Evolutionary conservation across 23 red algal genomes (phyloP), one percentile per base, ranked within the genome.

Genomic region (Cyanidiococcus yangmingshanensis): DNA sequence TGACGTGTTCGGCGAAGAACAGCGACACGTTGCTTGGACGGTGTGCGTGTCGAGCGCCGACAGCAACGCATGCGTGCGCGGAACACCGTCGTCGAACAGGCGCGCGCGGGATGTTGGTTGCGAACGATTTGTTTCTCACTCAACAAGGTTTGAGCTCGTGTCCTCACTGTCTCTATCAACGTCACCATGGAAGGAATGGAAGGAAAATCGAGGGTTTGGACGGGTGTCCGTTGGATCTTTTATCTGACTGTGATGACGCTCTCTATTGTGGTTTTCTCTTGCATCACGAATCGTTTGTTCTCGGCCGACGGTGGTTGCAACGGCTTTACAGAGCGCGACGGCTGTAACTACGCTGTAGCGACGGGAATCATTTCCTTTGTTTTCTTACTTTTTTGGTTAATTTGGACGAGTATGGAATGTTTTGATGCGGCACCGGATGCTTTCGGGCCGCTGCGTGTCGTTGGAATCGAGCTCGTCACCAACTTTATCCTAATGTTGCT

Each of bases 271-370:
- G 63, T 71, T 7, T 71, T 71, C 27, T 12, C 63, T 2, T 71
- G 63, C 27, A 71, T 71, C 63, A 29, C 32, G 63, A 71, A 71
- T 29, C 63, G 32, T 35, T 29, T 71, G 63, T 71, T 71, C 63
- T 71, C 21, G 3, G 32, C 63, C 12, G 63, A 29, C 27, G 45
- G 45, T 21, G 63, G 63, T 3, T 71, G 63, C 63, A 25, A 71
- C 63, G 63, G 63, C 32, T 71, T 32, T 29, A 35, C 15, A 7
- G 27, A 30, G 12, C 63, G 63, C 3, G n/a, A 25, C 32, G 63
- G 63, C 21, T 71, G 63, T 30, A 71, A 71, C 63, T 71, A 71
- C 32, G 63, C 63, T 25, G 63, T 71, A 3, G 63, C 63, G 16
- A 35, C 32, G 3, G 63, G 63, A 2, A 29, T 71, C 63, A 71